phyloP scores from a whole-genome alignment of 1,284 basidiomycete genomes.

The Ganoderma multipileum region DNA sequence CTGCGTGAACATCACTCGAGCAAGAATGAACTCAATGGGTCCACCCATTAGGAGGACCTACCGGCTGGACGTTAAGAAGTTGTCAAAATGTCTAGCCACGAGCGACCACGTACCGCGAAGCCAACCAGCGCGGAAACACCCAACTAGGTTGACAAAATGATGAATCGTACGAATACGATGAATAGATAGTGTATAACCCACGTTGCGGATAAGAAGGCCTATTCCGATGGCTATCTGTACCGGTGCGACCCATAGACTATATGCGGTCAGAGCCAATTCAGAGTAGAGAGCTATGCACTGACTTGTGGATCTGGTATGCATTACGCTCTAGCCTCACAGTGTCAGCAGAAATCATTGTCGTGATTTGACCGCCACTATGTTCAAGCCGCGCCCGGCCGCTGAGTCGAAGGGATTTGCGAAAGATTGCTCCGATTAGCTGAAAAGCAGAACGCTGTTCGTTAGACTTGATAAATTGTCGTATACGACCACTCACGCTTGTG shows the following conservation, averaged over 20 bases:
- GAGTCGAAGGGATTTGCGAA: slow-evolving; percentile 74
- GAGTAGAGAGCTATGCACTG: slow-evolving; percentile 32
- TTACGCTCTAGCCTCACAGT: slow-evolving; percentile 58
- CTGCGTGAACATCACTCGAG: slow-evolving; percentile 68
- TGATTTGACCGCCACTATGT: slow-evolving; percentile 71
- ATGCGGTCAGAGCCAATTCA: slow-evolving; percentile 19
- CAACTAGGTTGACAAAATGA: slow-evolving; percentile 48
- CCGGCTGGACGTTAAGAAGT: not conserved
- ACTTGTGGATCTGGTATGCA: slow-evolving; percentile 58
- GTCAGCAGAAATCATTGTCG: slow-evolving; percentile 75
- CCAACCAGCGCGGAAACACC: slow-evolving; percentile 78
- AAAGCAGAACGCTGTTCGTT: not conserved
- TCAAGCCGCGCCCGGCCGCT: slow-evolving; percentile 68
- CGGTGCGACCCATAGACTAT: slow-evolving; percentile 61
- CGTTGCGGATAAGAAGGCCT: slow-evolving; percentile 68
- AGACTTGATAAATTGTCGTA: not conserved
- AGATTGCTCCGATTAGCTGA: slow-evolving; percentile 71
- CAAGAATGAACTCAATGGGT: slow-evolving; percentile 69
- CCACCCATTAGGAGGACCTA: slow-evolving; percentile 63
- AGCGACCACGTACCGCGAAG: slow-evolving; percentile 56
- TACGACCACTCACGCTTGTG: slow-evolving; percentile 48
- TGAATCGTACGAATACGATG: slow-evolving; percentile 3
- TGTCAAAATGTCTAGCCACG: not conserved
- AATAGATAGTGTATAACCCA: slow-evolving; percentile 34
- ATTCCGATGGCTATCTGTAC: slow-evolving; percentile 70